Base-by-base conservation (phyloP, 2,329 filamentous ascomycete species). In the Exophiala bonariae region DNA sequence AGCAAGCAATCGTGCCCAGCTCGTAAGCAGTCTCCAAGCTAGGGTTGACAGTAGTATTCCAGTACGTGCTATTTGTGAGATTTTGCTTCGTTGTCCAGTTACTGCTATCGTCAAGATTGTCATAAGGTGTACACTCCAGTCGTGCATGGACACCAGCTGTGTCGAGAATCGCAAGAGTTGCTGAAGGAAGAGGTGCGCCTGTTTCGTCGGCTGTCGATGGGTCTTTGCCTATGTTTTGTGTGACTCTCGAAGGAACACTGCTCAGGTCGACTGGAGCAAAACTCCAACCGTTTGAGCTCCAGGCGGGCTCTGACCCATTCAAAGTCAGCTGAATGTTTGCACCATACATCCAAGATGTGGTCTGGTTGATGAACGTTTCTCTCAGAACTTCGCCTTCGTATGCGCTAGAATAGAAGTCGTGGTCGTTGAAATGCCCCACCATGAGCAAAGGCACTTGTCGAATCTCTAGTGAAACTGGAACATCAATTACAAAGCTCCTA, bases 251-350 rank as follows among this genome's bases (percentile, higher is more conserved):
- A 16, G 33, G 14, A n/a, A 41, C 4, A 2, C 4, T 2, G 6
- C 33, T 13, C 8, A 41, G 17, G 18, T 40, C 26, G 10, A 59
- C n/a, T n/a, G 57, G 58, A 22, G 57, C 52, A 32, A 61, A 61
- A 26, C 56, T 59, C 58, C 58, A 61, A 2, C 54, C 57, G 32
- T 59, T 45, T 14, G 43, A 44, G 23, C 53, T 58, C 58, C 58
- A 61, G 3, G n/a, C 14, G 3, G 56, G 57, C 16, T 58, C 44
- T 8, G 51, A 49, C 1, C 45, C 54, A 39, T 56, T 49, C 17
- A 55, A 22, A n/a, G 57, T 45, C 3, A 54, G 26, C 37, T 58
- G 54, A 17, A 58, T 52, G 4, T 48, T 41, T n/a, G 49, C 56
- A 18, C 51, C 47, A 37, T 56, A 54, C 31, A 20, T 20, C 36